Conservation (phyloP, 2,329 filamentous ascomycete genomes). For the Ophiocordyceps camponoti-leonardi region DNA sequence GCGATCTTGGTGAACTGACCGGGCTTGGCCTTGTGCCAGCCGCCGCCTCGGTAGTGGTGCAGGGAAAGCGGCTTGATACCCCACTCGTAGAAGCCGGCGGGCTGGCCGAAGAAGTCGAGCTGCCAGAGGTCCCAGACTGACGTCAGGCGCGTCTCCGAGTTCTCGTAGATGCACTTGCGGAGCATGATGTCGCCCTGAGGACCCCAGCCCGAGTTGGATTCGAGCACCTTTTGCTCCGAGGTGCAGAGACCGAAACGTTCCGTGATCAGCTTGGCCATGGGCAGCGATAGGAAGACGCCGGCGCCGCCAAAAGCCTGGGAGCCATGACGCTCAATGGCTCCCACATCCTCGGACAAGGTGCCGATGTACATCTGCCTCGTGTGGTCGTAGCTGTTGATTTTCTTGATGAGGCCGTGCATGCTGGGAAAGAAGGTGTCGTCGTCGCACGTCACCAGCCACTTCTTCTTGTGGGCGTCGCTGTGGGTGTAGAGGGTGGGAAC, state of each 20-base stretch:
- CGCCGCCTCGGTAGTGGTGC: conserved; percentile 44
- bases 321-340: conserved; percentile 41
- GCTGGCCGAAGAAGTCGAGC: conserved; percentile 41
- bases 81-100: conserved; percentile 46
- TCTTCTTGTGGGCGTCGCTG: conserved; percentile 26
- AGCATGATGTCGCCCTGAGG: conserved; percentile 44
- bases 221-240: conserved; percentile 30
- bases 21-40: conserved; percentile 37
- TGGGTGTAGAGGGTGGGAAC: conserved; percentile 37
- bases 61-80: conserved; percentile 42
- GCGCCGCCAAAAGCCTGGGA: conserved; percentile 48
- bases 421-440: conserved; percentile 50
- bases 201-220: conserved; percentile 40
- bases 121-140: conserved; percentile 41
- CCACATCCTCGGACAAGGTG: conserved; percentile 42
- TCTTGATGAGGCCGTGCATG: conserved; percentile 34
- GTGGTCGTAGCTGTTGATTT: conserved; percentile 33
- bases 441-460: conserved; percentile 46
- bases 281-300: conserved; percentile 42
- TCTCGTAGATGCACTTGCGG: conserved; percentile 46
- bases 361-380: conserved; percentile 39
- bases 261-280: conserved; percentile 27
- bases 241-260: conserved; percentile 27
- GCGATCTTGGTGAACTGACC: conserved; percentile 39
- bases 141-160: conserved; percentile 40